phyloP scores from a whole-genome alignment of 306 rosid genomes.

The Fragaria ananassa region DNA sequence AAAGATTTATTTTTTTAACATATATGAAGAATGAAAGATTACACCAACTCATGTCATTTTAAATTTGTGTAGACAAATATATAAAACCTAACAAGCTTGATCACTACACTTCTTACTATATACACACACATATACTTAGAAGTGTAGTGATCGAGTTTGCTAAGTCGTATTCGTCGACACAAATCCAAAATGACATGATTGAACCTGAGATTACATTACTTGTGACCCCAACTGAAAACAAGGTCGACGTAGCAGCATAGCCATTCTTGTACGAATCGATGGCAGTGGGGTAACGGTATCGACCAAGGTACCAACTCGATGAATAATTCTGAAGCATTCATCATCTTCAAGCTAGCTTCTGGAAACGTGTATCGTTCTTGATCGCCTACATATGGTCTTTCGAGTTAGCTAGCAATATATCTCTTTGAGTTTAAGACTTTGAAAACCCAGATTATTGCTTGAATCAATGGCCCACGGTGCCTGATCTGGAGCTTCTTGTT shows the following conservation, averaged over 20 bases:
- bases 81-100: no score
- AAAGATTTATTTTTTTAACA: no score
- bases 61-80: no score
- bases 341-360: not conserved
- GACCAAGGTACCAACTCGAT: not conserved
- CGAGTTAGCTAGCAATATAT: not conserved
- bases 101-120: no score
- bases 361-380: slow-evolving; percentile 1
- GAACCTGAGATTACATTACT: not conserved
- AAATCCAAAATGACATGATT: slow-evolving; percentile 3
- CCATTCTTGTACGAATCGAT: not conserved
- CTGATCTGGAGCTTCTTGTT: not conserved
- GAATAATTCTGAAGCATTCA: not conserved
- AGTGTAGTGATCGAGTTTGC: not conserved
- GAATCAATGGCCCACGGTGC: not conserved
- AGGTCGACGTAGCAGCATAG: not conserved
- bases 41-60: no score
- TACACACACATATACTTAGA: no score
- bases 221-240: slow-evolving; percentile 9
- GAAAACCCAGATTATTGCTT: not conserved
- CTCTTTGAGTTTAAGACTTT: not conserved
- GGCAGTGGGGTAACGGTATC: not conserved
- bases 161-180: not conserved
- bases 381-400: not conserved
- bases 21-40: no score